These are phyloP conservation scores for Arthrobotrys sinensis DNA, from an alignment of 2,329 filamentous ascomycete genomes.

Conservation along the genomic window DNA sequence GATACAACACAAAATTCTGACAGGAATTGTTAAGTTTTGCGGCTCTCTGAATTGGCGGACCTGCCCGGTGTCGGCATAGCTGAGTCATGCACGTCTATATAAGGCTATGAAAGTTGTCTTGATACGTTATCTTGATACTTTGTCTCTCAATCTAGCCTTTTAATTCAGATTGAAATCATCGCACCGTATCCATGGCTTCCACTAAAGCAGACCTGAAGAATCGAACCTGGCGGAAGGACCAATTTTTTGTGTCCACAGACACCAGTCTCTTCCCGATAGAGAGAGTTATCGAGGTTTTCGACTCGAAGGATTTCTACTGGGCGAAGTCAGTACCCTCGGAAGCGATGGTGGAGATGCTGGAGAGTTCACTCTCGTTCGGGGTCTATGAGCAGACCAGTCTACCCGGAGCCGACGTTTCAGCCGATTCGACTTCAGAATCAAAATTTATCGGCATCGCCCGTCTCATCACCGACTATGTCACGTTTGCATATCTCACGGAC, in stretches of 20 bases:
- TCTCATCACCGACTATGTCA: conserved; percentile 70
- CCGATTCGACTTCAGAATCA: conserved; percentile 63
- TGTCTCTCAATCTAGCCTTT: background rate
- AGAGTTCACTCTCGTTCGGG: conserved; percentile 67
- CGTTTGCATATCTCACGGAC: conserved; percentile 72
- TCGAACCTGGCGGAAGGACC: conserved; percentile 58
- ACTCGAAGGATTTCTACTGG: conserved; percentile 67
- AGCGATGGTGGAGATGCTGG: conserved; percentile 64
- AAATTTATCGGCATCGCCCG: conserved; percentile 69
- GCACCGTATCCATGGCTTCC: conserved; percentile 5
- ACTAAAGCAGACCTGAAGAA: conserved; percentile 31
- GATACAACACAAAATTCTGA: background rate
- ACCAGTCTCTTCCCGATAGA: conserved; percentile 65
- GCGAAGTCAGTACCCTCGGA: conserved; percentile 64
- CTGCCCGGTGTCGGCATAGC: no score
- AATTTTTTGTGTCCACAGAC: conserved; percentile 67
- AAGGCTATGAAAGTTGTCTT: background rate
- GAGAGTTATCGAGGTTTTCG: conserved; percentile 66
- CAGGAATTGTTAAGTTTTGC: conserved; percentile 1
- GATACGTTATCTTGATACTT: no score
- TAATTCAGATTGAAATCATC: background rate
- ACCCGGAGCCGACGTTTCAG: conserved; percentile 57
- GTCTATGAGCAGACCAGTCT: conserved; percentile 64
- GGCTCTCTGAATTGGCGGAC: no score
- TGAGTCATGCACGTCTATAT: background rate